Evolutionary conservation across 169 alveolate species (phyloP).

Genomic region (Eimeria acervulina): DNA sequence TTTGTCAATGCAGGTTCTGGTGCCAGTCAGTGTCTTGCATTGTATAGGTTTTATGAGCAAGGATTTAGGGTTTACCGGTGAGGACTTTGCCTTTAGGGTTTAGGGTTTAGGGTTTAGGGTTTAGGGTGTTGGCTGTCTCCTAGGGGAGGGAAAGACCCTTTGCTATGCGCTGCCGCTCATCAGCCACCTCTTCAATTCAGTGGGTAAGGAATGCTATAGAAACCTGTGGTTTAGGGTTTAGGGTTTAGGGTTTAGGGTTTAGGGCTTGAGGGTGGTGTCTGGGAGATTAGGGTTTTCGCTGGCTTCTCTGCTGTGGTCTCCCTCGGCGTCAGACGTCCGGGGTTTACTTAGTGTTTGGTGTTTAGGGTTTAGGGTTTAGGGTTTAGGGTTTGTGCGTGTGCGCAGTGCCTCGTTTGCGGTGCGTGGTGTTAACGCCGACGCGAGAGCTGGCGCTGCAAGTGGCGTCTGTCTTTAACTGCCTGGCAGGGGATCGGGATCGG

Average conservation of each 20-base stretch:
- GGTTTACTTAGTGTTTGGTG: not conserved
- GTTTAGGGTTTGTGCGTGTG: not conserved
- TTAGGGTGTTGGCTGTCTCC: not conserved
- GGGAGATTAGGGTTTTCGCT: not conserved
- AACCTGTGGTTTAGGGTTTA: not conserved
- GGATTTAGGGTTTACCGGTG: not conserved
- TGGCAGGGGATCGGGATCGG: too few relatives aligned
- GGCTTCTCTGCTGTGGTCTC: too few relatives aligned
- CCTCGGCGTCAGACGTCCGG: too few relatives aligned
- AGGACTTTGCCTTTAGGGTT: not conserved
- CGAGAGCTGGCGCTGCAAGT: too few relatives aligned
- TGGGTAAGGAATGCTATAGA: slow-evolving; percentile 10
- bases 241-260: slow-evolving; percentile 1
- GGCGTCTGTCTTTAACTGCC: too few relatives aligned
- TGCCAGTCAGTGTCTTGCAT: not conserved
- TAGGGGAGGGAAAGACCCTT: slow-evolving; percentile 84
- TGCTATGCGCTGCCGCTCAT: slow-evolving; percentile 84
- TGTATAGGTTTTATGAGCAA: not conserved
- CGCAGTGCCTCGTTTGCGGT: too few relatives aligned
- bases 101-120: not conserved
- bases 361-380: not conserved
- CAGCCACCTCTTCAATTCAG: slow-evolving; percentile 31
- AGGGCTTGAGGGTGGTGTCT: not conserved
- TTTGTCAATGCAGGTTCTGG: not conserved
- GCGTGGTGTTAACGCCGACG: too few relatives aligned